phyloP scores from a whole-genome alignment of 495 filamentous ascomycete species.

The Penicillium nucicola region DNA sequence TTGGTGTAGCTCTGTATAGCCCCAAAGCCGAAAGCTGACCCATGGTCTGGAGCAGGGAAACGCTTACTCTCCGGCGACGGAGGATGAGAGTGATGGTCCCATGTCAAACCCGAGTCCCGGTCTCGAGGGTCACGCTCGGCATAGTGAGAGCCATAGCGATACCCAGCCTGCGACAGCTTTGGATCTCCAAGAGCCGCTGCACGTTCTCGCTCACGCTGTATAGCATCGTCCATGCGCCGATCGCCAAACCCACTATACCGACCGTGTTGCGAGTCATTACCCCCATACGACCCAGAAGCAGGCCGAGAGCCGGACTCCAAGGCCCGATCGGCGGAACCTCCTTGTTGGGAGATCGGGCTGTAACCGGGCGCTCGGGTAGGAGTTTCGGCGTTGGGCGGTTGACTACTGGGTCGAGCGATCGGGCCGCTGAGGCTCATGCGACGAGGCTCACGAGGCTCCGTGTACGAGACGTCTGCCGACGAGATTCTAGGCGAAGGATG shows the following conservation, averaged over 20 bases:
- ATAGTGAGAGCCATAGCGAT: constrained; percentile 33
- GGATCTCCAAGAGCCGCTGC: constrained; percentile 29
- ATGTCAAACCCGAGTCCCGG: constrained; percentile 29
- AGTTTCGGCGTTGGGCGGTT: constrained; percentile 40
- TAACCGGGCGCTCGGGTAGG: constrained; percentile 32
- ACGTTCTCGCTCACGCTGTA: constrained; percentile 37
- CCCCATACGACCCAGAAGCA: constrained; percentile 26
- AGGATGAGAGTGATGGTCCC: constrained; percentile 43
- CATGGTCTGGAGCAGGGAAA: constrained; percentile 30
- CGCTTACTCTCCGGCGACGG: constrained; percentile 41
- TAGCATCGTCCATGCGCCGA: constrained; percentile 43
- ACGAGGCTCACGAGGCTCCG: constrained; percentile 38
- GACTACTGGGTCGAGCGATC: constrained; percentile 41
- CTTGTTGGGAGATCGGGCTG: constrained; percentile 36
- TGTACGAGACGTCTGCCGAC: constrained; percentile 32
- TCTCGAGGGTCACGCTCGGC: constrained; percentile 31
- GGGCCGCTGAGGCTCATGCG: constrained; percentile 41
- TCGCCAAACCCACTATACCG: constrained; percentile 38
- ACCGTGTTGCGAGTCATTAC: constrained; percentile 28
- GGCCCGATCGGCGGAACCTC: constrained; percentile 22
- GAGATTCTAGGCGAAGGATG: constrained; percentile 42
- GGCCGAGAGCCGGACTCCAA: constrained; percentile 22
- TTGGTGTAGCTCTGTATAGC: constrained; percentile 49
- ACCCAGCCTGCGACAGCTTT: constrained; percentile 19
- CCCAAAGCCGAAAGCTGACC: constrained; percentile 40